Conservation (phyloP, 345 rosid species). For the Trapa incisa region DNA sequence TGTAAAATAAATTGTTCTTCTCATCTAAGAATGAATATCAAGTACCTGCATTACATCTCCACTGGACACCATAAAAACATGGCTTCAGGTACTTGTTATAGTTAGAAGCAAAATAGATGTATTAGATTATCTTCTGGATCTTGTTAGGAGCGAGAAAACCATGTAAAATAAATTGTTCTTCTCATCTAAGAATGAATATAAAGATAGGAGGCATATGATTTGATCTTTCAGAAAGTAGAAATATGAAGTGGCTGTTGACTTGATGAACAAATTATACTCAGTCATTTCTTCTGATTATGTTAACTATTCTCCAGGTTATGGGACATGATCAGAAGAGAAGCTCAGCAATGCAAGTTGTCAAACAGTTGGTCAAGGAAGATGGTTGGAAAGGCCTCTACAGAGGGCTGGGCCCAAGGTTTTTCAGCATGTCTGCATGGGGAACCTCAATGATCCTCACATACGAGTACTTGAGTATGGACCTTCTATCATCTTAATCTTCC, state of each 20-base stretch:
- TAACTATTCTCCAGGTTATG: constrained; percentile 43
- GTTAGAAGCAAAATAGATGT: not conserved
- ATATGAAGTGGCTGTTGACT: not conserved
- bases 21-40: not conserved
- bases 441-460: constrained; percentile 92
- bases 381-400: constrained; percentile 92
- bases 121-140: not conserved
- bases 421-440: constrained; percentile 99
- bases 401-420: constrained; percentile 90
- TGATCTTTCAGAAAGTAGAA: not conserved
- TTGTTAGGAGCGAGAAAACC: not conserved
- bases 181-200: not conserved
- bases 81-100: constrained; percentile 54
- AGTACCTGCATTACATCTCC: constrained; percentile 72
- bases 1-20: not conserved
- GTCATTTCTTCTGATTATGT: not conserved
- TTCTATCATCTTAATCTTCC: not conserved
- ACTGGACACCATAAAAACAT: constrained; percentile 89
- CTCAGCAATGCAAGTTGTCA: constrained; percentile 58
- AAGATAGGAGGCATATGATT: not conserved
- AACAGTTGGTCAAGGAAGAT: constrained; percentile 59
- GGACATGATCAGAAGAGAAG: constrained; percentile 60
- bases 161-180: not conserved
- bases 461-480: constrained; percentile 81
- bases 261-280: not conserved